Evolutionary conservation across 139 green algal species (phyloP).

Genomic region (Asterochloris erici): DNA sequence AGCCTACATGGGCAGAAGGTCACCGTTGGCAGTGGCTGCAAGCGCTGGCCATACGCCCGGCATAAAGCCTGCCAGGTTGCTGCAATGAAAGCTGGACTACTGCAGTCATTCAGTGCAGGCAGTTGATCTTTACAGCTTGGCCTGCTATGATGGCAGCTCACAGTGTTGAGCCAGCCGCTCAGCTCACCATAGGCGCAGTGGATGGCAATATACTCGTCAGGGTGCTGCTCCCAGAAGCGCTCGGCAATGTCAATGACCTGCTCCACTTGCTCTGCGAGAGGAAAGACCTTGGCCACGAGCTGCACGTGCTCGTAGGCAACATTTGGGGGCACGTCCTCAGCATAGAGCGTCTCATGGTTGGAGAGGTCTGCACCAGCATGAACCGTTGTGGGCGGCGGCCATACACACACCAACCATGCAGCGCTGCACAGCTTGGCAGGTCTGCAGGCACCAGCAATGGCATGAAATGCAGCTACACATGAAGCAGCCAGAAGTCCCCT

Average conservation of each 20-base stretch:
- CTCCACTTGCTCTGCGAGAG: constrained; percentile 44
- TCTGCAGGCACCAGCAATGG: too few species aligned
- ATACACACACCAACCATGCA: too few species aligned
- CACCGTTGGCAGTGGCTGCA: background rate
- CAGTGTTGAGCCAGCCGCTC: background rate
- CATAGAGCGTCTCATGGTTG: constrained; percentile 86
- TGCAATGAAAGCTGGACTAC: background rate
- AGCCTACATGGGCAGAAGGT: constrained; percentile 40
- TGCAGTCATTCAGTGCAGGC: background rate
- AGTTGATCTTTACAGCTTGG: background rate
- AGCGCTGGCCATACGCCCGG: too few species aligned
- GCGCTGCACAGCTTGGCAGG: too few species aligned
- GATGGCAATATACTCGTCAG: constrained; percentile 68
- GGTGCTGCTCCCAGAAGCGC: constrained; percentile 50
- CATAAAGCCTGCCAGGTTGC: background rate
- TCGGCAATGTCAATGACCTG: constrained; percentile 47
- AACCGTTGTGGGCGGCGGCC: too few species aligned
- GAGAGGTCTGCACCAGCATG: constrained; percentile 46
- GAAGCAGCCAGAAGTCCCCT: too few species aligned
- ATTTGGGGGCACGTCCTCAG: constrained; percentile 51
- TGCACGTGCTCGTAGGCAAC: constrained; percentile 58
- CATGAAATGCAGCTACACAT: too few species aligned
- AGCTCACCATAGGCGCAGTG: constrained; percentile 82
- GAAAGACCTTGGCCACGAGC: constrained; percentile 71
- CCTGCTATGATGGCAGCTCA: background rate